phyloP scores from a whole-genome alignment of 2,329 filamentous ascomycete genomes.

The Ceratocystis ficicola region DNA sequence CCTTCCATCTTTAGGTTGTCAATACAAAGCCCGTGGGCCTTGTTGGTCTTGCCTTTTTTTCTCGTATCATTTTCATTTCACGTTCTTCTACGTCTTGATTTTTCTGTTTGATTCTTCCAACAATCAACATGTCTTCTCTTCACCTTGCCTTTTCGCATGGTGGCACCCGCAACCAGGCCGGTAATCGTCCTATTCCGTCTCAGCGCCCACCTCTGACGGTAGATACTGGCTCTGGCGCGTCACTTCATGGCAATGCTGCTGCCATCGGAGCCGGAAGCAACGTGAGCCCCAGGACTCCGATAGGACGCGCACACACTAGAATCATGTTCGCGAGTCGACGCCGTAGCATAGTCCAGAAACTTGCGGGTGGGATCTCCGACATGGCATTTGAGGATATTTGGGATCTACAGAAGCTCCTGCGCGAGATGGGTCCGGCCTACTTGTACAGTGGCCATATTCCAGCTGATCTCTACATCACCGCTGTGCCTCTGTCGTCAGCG shows the following conservation, averaged over 20 bases:
- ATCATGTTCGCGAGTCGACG: too few species aligned
- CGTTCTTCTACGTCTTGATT: too few species aligned
- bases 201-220: slow-evolving; percentile 16
- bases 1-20: too few species aligned
- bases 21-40: too few species aligned
- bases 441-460: slow-evolving; percentile 13
- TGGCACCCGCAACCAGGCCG: too few species aligned
- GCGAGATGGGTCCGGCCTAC: slow-evolving; percentile 21
- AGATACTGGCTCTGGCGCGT: slow-evolving; percentile 14
- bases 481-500: slow-evolving; percentile 5
- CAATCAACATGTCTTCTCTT: too few species aligned
- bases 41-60: too few species aligned
- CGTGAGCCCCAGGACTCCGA: not conserved
- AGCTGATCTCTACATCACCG: slow-evolving; percentile 19
- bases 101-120: too few species aligned
- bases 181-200: not conserved
- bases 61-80: too few species aligned
- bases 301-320: not conserved
- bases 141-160: not conserved
- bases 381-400: slow-evolving; percentile 6
- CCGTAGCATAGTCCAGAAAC: too few species aligned
- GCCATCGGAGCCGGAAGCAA: not conserved
- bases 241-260: not conserved
- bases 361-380: too few species aligned
- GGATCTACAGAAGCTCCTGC: slow-evolving; percentile 19